A percentile compares a stretch with the other conserved stretches of the same genome.
Evolutionary conservation across 805 yeast species (phyloP).

Genomic region (Metschnikowia borealis): DNA sequence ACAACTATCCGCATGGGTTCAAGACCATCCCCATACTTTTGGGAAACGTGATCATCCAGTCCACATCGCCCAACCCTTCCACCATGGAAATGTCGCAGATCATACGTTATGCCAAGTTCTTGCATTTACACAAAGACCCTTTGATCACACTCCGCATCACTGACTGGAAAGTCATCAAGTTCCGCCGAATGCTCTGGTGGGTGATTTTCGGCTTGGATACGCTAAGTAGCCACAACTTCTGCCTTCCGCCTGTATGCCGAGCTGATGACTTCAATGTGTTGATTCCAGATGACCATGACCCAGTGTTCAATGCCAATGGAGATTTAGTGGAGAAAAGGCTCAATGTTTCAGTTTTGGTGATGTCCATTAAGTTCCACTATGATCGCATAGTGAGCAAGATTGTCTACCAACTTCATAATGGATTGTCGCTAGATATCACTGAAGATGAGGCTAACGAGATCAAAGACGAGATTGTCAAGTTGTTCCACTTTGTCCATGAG

Average conservation of each 20-base stretch:
- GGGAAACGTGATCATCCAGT: slow-evolving; percentile 48
- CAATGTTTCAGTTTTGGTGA: slow-evolving; percentile 44
- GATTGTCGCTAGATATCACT: slow-evolving; percentile 40
- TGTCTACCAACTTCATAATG: slow-evolving; percentile 49
- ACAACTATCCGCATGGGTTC: slow-evolving; percentile 47
- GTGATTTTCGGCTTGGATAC: slow-evolving; percentile 58
- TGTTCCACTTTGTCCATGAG: slow-evolving; percentile 47
- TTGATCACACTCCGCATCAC: slow-evolving; percentile 47
- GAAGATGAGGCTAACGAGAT: slow-evolving; percentile 41
- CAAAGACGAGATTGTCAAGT: slow-evolving; percentile 46
- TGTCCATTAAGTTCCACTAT: slow-evolving; percentile 52
- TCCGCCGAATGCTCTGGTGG: slow-evolving; percentile 64
- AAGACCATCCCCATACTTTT: slow-evolving; percentile 40
- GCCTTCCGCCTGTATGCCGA: slow-evolving; percentile 51
- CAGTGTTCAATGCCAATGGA: slow-evolving; percentile 24
- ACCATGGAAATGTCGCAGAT: slow-evolving; percentile 53
- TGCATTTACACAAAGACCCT: slow-evolving; percentile 59
- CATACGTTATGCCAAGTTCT: slow-evolving; percentile 52
- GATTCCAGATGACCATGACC: slow-evolving; percentile 48
- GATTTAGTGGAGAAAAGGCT: slow-evolving; percentile 33
- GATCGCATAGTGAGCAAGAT: slow-evolving; percentile 51
- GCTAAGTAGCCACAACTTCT: slow-evolving; percentile 51
- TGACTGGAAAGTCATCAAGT: slow-evolving; percentile 46
- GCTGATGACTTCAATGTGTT: slow-evolving; percentile 53
- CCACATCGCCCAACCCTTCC: slow-evolving; percentile 53